A percentile compares a stretch with the other conserved stretches of the same genome.
Conservation (phyloP, 805 yeast genomes). For the Cyberlindnera subsufficiens region DNA sequence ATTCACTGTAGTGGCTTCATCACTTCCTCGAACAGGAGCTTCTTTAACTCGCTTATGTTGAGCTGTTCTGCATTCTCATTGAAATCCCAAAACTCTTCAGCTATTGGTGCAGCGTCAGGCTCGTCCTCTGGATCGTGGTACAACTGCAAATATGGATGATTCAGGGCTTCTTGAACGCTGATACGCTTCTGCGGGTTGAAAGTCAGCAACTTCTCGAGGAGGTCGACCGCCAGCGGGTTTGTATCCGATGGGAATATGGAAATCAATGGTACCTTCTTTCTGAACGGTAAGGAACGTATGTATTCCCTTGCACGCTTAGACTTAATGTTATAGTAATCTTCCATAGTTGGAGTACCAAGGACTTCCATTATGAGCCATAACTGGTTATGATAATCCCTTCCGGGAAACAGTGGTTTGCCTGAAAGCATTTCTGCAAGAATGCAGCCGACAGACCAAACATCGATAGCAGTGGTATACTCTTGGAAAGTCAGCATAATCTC, state of each 20-base stretch:
- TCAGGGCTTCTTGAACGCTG: conserved; percentile 66
- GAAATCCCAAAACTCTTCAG: conserved; percentile 35
- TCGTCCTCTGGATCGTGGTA: conserved; percentile 75
- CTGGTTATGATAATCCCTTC: conserved; percentile 68
- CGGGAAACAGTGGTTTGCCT: conserved; percentile 63
- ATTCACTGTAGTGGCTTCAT: conserved; percentile 37
- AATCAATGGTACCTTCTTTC: conserved; percentile 48
- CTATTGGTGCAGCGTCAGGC: conserved; percentile 38
- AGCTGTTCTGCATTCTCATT: conserved; percentile 56
- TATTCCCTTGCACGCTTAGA: conserved; percentile 74
- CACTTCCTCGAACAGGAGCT: conserved; percentile 74
- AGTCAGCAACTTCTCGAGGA: conserved; percentile 61
- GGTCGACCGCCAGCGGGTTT: conserved; percentile 48
- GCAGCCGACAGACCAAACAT: conserved; percentile 79
- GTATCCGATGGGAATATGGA: conserved; percentile 41
- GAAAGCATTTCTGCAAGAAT: conserved; percentile 64
- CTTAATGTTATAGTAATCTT: conserved; percentile 68
- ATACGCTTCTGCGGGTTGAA: conserved; percentile 73
- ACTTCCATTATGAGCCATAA: conserved; percentile 59
- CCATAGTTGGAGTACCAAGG: conserved; percentile 68
- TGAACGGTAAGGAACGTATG: conserved; percentile 59
- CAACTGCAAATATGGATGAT: conserved; percentile 63
- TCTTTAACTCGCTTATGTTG: conserved; percentile 65
- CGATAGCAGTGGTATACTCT: conserved; percentile 71
- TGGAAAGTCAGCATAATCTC: conserved; percentile 74